phyloP scores from a whole-genome alignment of 2,329 filamentous ascomycete genomes.

The Fusarium globosum region DNA sequence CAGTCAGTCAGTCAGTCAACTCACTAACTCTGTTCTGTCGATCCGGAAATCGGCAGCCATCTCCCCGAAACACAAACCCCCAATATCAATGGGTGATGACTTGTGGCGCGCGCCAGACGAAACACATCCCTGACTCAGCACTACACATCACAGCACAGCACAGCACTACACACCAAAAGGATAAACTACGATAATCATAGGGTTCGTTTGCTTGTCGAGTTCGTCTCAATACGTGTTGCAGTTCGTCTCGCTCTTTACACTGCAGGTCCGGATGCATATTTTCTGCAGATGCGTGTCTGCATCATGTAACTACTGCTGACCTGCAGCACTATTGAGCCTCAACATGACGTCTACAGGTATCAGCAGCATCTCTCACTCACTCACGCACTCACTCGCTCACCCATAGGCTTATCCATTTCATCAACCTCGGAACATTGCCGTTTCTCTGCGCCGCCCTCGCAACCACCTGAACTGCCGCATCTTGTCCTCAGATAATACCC shows the following conservation, averaged over 20 bases:
- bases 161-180: constrained; percentile 5
- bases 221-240: constrained; percentile 30
- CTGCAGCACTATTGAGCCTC: constrained; percentile 44
- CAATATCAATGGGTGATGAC: neutral
- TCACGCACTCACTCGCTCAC: neutral
- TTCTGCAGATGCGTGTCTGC: constrained; percentile 29
- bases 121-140: constrained; percentile 35
- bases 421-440: constrained; percentile 16
- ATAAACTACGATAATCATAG: constrained; percentile 6
- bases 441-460: constrained; percentile 18
- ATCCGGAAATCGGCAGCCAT: constrained; percentile 32
- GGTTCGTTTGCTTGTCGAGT: constrained; percentile 27
- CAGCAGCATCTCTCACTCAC: neutral
- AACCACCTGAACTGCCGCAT: neutral
- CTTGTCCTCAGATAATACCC: constrained; percentile 25
- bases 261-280: constrained; percentile 29
- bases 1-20: neutral
- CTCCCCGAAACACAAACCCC: constrained; percentile 31
- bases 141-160: neutral
- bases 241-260: constrained; percentile 30
- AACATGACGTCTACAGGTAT: constrained; percentile 27
- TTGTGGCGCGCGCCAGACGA: constrained; percentile 45
- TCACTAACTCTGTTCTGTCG: constrained; percentile 12
- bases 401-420: neutral
- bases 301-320: constrained; percentile 38